phyloP scores from a whole-genome alignment of 2,329 filamentous ascomycete species.

The Ascochyta viciae-villosae region DNA sequence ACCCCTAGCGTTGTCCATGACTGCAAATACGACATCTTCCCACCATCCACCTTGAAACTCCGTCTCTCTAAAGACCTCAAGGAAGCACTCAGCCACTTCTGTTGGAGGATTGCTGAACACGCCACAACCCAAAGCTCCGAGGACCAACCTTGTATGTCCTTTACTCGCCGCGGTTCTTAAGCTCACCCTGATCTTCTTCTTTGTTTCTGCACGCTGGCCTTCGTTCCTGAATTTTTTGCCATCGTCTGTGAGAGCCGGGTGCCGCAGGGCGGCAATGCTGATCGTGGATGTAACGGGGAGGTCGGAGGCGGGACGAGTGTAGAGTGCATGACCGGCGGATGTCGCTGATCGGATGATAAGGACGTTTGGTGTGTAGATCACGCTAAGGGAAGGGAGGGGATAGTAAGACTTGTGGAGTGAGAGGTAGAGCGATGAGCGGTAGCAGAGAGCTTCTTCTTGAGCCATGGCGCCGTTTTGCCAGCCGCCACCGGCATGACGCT shows the following conservation, averaged over 20 bases:
- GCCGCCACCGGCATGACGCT: conserved; percentile 65
- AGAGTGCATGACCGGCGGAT: conserved; percentile 55
- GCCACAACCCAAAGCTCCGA: conserved; percentile 75
- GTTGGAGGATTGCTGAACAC: conserved; percentile 68
- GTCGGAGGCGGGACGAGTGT: conserved; percentile 30
- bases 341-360: conserved; percentile 64
- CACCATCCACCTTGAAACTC: conserved; percentile 73
- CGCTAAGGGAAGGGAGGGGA: conserved; percentile 59
- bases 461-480: conserved; percentile 68
- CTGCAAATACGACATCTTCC: conserved; percentile 70
- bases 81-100: conserved; percentile 69
- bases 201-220: conserved; percentile 61
- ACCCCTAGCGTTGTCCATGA: conserved; percentile 53
- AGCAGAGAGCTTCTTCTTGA: conserved; percentile 74
- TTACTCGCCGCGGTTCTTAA: conserved; percentile 66
- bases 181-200: conserved; percentile 68
- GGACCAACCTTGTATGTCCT: conserved; percentile 65
- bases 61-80: conserved; percentile 64
- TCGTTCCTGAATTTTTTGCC: conserved; percentile 24
- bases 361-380: conserved; percentile 67
- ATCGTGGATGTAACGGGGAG: conserved; percentile 65
- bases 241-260: conserved; percentile 45
- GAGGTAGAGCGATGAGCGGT: conserved; percentile 63
- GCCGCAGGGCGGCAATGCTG: conserved; percentile 64
- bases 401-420: conserved; percentile 60